Percentiles rank a stretch among this genome's conserved stretches.
phyloP scores from a whole-genome alignment of 1,284 basidiomycete genomes.

The Irpex sp. region DNA sequence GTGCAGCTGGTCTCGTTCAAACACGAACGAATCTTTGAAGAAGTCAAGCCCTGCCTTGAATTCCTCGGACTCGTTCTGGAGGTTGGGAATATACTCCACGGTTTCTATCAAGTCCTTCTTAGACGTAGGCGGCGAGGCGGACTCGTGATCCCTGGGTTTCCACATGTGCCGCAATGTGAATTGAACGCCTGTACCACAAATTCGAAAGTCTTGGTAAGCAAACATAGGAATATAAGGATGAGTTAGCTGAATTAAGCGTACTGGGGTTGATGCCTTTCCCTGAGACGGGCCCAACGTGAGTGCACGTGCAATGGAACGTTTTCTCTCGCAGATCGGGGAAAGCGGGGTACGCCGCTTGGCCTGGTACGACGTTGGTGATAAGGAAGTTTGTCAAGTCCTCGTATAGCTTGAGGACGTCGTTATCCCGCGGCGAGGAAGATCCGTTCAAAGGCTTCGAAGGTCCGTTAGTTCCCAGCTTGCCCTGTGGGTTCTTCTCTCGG shows the following conservation, averaged over 20 bases:
- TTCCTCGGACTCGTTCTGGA: conserved; percentile 55
- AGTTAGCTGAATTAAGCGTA: too few relatives aligned
- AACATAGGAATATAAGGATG: neutral
- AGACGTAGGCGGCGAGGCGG: conserved; percentile 6
- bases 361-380: conserved; percentile 28
- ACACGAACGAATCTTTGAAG: conserved; percentile 61
- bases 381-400: conserved; percentile 39
- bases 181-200: neutral
- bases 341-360: conserved; percentile 19
- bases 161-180: conserved; percentile 9
- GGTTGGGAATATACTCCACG: conserved; percentile 59
- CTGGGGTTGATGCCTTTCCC: conserved; percentile 4
- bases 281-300: conserved; percentile 14
- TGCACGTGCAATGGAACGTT: conserved; percentile 30
- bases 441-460: conserved; percentile 19
- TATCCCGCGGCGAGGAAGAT: conserved; percentile 48
- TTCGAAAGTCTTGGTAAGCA: neutral
- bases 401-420: conserved; percentile 35
- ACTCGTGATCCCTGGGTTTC: conserved; percentile 3
- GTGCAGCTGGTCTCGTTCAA: conserved; percentile 58
- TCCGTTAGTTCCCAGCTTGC: conserved; percentile 15
- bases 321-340: conserved; percentile 27
- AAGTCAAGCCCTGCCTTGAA: conserved; percentile 58
- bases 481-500: conserved; percentile 18
- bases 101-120: conserved; percentile 41